Percentiles rank a stretch among this genome's conserved stretches.
Evolutionary conservation across 208 protist genomes (phyloP).

Genomic region (Leishmania tarentolae): DNA sequence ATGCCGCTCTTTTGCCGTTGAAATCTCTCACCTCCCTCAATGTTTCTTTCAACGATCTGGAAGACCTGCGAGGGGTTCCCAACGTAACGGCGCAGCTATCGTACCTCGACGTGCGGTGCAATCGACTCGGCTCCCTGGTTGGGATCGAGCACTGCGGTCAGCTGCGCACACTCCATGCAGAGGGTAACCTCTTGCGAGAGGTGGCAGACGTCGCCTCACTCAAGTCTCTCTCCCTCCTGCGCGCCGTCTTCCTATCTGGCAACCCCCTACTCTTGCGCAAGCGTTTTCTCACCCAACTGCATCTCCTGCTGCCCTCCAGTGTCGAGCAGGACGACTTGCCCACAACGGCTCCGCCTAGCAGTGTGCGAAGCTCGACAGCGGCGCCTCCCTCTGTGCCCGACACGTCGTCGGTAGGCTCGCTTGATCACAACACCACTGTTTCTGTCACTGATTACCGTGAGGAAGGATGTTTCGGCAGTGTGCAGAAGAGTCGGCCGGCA

Average conservation of each 20-base stretch:
- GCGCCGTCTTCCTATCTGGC: conserved; percentile 39
- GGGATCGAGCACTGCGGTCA: conserved; percentile 61
- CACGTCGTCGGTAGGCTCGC: conserved; percentile 26
- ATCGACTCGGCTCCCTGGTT: conserved; percentile 44
- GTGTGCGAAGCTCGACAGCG: conserved; percentile 32
- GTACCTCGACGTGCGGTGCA: conserved; percentile 62
- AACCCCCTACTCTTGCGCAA: conserved; percentile 69
- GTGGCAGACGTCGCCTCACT: conserved; percentile 46
- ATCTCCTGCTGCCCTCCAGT: conserved; percentile 38
- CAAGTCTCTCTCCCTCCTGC: conserved; percentile 34
- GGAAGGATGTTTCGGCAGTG: neutral
- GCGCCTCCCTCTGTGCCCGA: conserved; percentile 21
- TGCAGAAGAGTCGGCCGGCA: conserved; percentile 6
- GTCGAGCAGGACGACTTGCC: conserved; percentile 52
- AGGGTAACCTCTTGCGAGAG: conserved; percentile 65
- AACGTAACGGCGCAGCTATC: conserved; percentile 40
- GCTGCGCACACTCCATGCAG: conserved; percentile 53
- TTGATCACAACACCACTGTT: conserved; percentile 17
- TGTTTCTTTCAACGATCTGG: conserved; percentile 77
- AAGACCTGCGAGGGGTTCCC: conserved; percentile 56
- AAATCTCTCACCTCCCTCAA: conserved; percentile 54
- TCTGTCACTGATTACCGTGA: conserved; percentile 9
- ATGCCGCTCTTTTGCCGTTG: conserved; percentile 56
- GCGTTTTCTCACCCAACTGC: conserved; percentile 37
- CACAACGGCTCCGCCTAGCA: conserved; percentile 24